Evolutionary conservation across 768 basidiomycete species (phyloP), one percentile per base, ranked within the genome.

Genomic region (Xerocomus potaroensis): DNA sequence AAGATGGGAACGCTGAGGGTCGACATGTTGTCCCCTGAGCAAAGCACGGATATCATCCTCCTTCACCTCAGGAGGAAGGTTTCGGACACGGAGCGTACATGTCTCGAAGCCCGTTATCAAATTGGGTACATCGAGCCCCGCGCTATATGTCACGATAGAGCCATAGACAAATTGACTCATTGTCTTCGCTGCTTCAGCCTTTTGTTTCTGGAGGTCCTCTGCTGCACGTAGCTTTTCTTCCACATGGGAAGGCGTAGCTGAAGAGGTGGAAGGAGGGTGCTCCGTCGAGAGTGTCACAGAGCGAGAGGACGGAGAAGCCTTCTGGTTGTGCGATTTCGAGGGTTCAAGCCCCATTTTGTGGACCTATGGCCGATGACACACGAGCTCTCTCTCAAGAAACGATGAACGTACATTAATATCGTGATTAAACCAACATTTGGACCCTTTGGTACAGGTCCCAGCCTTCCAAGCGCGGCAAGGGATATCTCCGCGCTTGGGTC

Each of bases 41-140:
- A 81, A 61, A 0, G 66, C 63, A 5, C 47, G 62, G 11, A 82
- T 60, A 34, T 80, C 76, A 3, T 60, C 50, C 4, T 57, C 57
- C 34, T 60, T 70, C 3, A 68, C 67, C 29, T 75, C 61, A 18
- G 47, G 36, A 0, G 79, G 76, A 23, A 83, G 64, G 45, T 73
- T 73, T 41, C 63, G 67, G 37, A 83, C 61, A 2, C 59, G 71
- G 21, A 83, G 58, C 9, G 68, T 68, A 53, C 74, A 77, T 6
- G 74, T 71, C 33, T 83, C 77, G 50, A 78, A 81, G 4, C 77
- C 79, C 15, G 73, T 67, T 22, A 77, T 58, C 24, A 79, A 50
- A 26, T 65, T 57, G 31, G 61, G 61, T 31, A 83, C 64, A n/a
- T 71, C 63, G 29, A 78, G 57, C 5, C 81, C 81, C 3, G 77